Conservation (phyloP, 176 grass and related monocot genomes). For the Paspalum vaginatum region DNA sequence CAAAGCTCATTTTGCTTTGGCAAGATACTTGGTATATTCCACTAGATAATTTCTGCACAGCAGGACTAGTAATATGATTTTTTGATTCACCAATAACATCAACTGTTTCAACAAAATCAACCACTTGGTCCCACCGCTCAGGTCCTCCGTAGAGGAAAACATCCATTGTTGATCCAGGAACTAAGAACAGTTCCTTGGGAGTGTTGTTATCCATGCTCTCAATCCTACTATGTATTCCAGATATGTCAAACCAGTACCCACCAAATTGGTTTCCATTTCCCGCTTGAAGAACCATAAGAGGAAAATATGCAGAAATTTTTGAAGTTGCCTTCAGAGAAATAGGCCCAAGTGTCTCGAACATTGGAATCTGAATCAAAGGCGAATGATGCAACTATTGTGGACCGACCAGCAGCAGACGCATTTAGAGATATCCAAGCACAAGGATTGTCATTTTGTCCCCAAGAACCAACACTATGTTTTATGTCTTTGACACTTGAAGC, state of each 20-base stretch:
- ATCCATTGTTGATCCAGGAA: conserved; percentile 93
- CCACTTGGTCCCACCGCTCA: conserved; percentile 70
- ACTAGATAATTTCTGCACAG: conserved; percentile 66
- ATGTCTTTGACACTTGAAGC: conserved; percentile 33
- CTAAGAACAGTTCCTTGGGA: conserved; percentile 77
- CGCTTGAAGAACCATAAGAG: conserved; percentile 77
- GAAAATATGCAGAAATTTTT: conserved; percentile 78
- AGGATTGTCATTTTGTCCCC: conserved; percentile 52
- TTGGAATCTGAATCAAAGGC: conserved; percentile 60
- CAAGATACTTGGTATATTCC: conserved; percentile 73
- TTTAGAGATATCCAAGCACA: conserved; percentile 76
- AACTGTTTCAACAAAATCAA: conserved; percentile 81
- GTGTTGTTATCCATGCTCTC: conserved; percentile 49
- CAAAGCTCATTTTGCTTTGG: conserved; percentile 69
- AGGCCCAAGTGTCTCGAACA: conserved; percentile 54
- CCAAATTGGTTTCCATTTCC: conserved; percentile 82
- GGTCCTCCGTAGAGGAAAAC: conserved; percentile 84
- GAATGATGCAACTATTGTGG: conserved; percentile 72
- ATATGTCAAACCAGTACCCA: conserved; percentile 89
- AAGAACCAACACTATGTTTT: conserved; percentile 36
- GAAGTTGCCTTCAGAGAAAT: conserved; percentile 68
- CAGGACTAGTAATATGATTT: conserved; percentile 39
- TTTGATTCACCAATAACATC: conserved; percentile 58
- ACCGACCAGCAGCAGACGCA: conserved; percentile 68
- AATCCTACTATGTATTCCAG: conserved; percentile 47